Base-by-base conservation (phyloP, 495 filamentous ascomycete genomes). In the Xeromyces bisporus region DNA sequence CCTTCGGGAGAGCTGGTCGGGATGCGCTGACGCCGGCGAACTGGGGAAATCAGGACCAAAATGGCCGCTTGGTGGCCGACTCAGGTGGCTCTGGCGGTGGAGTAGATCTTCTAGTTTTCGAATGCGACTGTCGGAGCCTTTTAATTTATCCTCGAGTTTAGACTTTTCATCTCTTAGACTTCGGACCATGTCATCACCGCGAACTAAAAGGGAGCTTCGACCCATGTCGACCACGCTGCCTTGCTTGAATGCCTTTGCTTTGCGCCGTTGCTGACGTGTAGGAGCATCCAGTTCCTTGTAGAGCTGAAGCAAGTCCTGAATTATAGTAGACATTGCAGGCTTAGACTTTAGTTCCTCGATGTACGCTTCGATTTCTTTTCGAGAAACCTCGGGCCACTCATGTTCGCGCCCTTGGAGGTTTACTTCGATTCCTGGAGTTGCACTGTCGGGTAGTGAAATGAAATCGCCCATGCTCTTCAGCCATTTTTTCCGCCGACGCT, bases 161-260 rank as follows among this genome's bases (percentile, higher is more conserved):
- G 61, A 51, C 43, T 93, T 94, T 26, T 86, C 80, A 17, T 80
- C 77, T 39, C 75, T 73, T 10, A 94, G 42, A 15, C 64, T 69
- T 23, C 63, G 58, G 15, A 82, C 60, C 32, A 92, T 81, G 38
- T 87, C 83, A 40, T 93, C 83, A 12, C 75, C 80, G 21, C 78
- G 69, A 6, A 87, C 64, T 20, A 93, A 51, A 14, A 94, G 62
- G 7, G 85, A 86, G 34, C 77, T 85, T 36, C 73, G 72, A 20
- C 83, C 80, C 34, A 61, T 25, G 42, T 96, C 89, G 41, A 94
- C 85, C 8, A 99, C 67, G 42, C 86, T 94, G 24, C 89, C 91
- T 41, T 85, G 82, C 44, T 93, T 96, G 65, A 99, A 96, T 0
- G 81, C 83, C 43, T 85, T 91, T 23, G 82, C 73, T 29, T 80